Base-by-base conservation (phyloP, 441 rosid species). In the Gossypium laxum region DNA sequence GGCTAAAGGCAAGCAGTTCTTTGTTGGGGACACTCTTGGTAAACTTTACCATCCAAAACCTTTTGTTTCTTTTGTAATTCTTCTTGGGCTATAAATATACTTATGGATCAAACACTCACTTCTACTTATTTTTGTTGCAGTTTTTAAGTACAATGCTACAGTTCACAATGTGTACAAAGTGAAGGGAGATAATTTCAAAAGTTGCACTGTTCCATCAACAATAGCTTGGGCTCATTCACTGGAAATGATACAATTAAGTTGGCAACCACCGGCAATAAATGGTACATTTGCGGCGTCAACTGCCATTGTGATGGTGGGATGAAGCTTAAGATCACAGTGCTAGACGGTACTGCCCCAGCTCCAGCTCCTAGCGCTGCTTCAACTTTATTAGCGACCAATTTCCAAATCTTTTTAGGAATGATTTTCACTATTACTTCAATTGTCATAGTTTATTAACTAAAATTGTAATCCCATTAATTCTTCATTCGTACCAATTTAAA, bases 261-360 rank as follows among this genome's bases (percentile, higher is more conserved):
- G 30, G 5, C 17, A 2, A 10, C 71, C 2, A 43, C 82, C 0
- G 84, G 85, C 15, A 64, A 62, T 2, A 81, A 84, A 67, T 76
- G 88, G 83, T 83, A 80, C 77, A 77, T 84, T 32, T 86, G 90
- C 4, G 84, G 88, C 1, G 1, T 18, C 17, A 21, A 41, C 0
- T 70, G 56, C 4, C 85, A 86, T 75, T 80, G 88, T 28, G 2
- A 2, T 0, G n/a, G 4, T 3, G 75, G 71, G 63, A 75, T 71
- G 74, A 84, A 84, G 82, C 82, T 84, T 2, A 68, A 15, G 21
- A 77, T 80, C 55, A 15, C 10, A 0, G 85, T 79, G 1, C 24
- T 43, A 0, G 65, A 60, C 22, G 19, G 21, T 11, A n/a, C 11
- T 48, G 54, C 24, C 21, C 55, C 55, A 14, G 55, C 55, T 8